Evolutionary conservation across 2,329 filamentous ascomycete genomes (phyloP).

Genomic region (Ophiostoma triangulosporum): DNA sequence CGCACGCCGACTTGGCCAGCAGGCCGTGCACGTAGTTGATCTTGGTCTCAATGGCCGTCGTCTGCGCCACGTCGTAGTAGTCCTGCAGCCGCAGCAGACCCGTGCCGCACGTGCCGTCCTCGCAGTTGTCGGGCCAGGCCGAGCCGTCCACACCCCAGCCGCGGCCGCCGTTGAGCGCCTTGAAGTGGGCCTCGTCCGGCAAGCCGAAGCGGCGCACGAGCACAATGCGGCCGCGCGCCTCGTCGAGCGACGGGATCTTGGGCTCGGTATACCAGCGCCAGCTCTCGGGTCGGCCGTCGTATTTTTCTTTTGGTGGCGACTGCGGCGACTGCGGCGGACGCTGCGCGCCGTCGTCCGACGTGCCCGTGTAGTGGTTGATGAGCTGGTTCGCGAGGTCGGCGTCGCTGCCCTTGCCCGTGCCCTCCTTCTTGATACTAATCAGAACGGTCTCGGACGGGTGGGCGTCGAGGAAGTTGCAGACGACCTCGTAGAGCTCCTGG

Average conservation of each 20-base stretch:
- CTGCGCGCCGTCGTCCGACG: slow-evolving; percentile 21
- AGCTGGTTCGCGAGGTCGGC: slow-evolving; percentile 64
- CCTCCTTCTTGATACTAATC: slow-evolving; percentile 83
- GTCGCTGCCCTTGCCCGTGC: slow-evolving; percentile 67
- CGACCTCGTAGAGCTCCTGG: slow-evolving; percentile 52
- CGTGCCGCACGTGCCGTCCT: slow-evolving; percentile 54
- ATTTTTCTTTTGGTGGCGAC: too few species aligned
- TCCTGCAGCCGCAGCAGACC: slow-evolving; percentile 80
- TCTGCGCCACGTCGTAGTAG: slow-evolving; percentile 77
- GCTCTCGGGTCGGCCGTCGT: slow-evolving; percentile 2
- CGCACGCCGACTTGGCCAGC: slow-evolving; percentile 55
- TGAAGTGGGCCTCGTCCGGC: slow-evolving; percentile 34
- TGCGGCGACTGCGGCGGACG: not conserved
- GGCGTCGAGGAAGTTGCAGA: slow-evolving; percentile 61
- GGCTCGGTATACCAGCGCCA: slow-evolving; percentile 65
- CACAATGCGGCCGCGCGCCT: slow-evolving; percentile 70
- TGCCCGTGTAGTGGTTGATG: slow-evolving; percentile 50
- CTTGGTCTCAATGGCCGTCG: slow-evolving; percentile 66
- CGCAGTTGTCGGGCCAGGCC: slow-evolving; percentile 78
- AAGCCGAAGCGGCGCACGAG: slow-evolving; percentile 69
- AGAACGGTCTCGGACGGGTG: slow-evolving; percentile 75
- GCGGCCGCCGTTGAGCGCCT: slow-evolving; percentile 33
- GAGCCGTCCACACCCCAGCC: slow-evolving; percentile 49
- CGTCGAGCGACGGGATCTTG: slow-evolving; percentile 62
- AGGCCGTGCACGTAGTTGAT: slow-evolving; percentile 60